These are phyloP conservation scores for Vaccinium macrocarpon DNA, from an alignment of 148 eudicot species.

Conservation along the genomic window DNA sequence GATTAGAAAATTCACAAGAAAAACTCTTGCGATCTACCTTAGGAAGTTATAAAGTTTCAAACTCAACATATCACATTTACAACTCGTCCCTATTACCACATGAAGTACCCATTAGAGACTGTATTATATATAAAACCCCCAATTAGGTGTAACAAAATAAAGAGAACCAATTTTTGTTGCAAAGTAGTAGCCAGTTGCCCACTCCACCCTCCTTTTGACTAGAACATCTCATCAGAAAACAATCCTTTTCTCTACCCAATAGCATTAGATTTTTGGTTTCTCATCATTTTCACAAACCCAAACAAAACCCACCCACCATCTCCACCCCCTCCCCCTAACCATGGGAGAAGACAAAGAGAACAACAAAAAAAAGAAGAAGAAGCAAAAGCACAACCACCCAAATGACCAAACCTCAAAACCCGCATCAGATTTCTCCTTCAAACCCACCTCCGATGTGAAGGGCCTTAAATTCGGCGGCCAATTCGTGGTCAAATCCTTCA, in stretches of 20 bases:
- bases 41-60: no score
- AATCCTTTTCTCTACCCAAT: not conserved
- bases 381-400: constrained; percentile 73
- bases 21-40: no score
- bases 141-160: not conserved
- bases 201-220: constrained; percentile 24
- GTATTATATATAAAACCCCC: not conserved
- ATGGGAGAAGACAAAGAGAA: constrained; percentile 33
- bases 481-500: constrained; percentile 88
- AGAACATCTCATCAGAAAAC: constrained; percentile 20
- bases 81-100: no score
- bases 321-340: not conserved
- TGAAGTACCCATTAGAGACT: no score
- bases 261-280: constrained; percentile 10
- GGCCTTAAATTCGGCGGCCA: constrained; percentile 91
- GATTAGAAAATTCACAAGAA: no score
- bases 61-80: no score
- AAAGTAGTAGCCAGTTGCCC: constrained; percentile 15
- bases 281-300: not conserved
- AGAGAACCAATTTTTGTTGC: not conserved
- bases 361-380: constrained; percentile 43
- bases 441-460: constrained; percentile 68
- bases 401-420: constrained; percentile 39
- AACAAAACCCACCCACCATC: not conserved
- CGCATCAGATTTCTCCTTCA: constrained; percentile 58